Evolutionary conservation across 148 eudicot species (phyloP), one percentile per base, ranked within the genome.

Genomic region (Rhododendron molle): DNA sequence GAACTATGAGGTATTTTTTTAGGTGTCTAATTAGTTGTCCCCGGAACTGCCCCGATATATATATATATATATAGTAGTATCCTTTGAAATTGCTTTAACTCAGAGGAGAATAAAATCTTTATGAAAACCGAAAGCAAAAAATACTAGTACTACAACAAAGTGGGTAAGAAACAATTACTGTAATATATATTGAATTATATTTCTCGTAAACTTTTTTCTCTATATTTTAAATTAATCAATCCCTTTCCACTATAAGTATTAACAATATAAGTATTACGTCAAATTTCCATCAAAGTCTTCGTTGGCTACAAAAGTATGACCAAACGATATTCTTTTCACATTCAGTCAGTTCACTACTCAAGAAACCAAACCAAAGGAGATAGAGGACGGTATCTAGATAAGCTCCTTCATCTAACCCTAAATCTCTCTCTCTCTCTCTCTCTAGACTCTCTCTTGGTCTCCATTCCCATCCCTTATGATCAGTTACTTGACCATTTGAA

Each of bases 371-470:
- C n/a, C n/a, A n/a, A n/a, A 5, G 46, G 60, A 54, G 52, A 12
- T 40, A n/a, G 52, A 12, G 65, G n/a, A n/a, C n/a, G n/a, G n/a
- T n/a, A n/a, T n/a, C n/a, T 56, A 76, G 7, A 4, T 40, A 40
- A 38, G 36, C 76, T 47, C 60, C 69, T 58, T 62, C 21, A 43
- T 71, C 74, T 43, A 85, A 78, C 86, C 86, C 86, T 85, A 85
- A 32, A 5, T 40, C 12, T 82, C 85, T 83, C 58, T 67, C 85
- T 28, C 15, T 65, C 30, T 71, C 38, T 43, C 76, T 78, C 65
- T 80, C 65, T 46, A 40, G 43, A 40, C 54, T 44, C 34, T 44
- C 34, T 9, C 79, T 44, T 34, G 34, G 34, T 32, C 34, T 1
- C 1, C 34, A 32, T 32, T 32, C 34, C 34, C 34, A 32, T 32